Evolutionary conservation across 768 basidiomycete species (phyloP), one percentile per base, ranked within the genome.

Genomic region (Lenzites betulinus): DNA sequence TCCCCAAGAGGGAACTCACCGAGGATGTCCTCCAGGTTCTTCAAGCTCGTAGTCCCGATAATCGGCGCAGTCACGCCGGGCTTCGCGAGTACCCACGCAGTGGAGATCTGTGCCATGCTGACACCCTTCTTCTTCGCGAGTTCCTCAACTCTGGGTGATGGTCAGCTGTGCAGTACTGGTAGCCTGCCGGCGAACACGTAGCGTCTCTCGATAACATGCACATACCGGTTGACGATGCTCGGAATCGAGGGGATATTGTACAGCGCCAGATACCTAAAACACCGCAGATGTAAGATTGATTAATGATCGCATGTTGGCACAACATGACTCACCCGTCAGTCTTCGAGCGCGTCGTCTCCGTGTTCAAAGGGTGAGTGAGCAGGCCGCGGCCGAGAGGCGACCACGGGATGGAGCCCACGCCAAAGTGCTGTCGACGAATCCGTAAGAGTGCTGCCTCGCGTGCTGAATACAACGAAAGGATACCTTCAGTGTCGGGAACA

Each of bases 401-500:
- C 76, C 76, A 77, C 1, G 76, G 76, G 54, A 76, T 75, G 36
- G 68, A 51, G 33, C 75, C 77, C 39, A 70, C 69, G 20, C 64
- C 66, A 58, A 70, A 70, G 52, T 63, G 50, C 68, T 69, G 51
- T 33, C 11, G 30, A 33, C 11, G 30, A 33, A 11, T 22, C 7
- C 4, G 33, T 20, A 30, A 50, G 18, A 16, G 16, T 7, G 3
- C 39, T 64, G 30, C 16, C 15, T 13, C 22, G n/a, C n/a, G 20
- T 7, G 16, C n/a, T 46, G 35, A 46, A 44, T 28, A 39, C 3
- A 26, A 30, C 67, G 68, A 51, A 26, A 55, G 38, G 16, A 9
- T 75, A 33, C 73, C 65, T 75, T 72, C 43, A 80, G 71, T 3
- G 75, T 75, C 0, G 85, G 84, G 62, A 84, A 78, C 81, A 83